A percentile compares a stretch with the other conserved stretches of the same genome.
Conservation (phyloP, 495 filamentous ascomycete genomes). For the Aspergillus avenaceus region DNA sequence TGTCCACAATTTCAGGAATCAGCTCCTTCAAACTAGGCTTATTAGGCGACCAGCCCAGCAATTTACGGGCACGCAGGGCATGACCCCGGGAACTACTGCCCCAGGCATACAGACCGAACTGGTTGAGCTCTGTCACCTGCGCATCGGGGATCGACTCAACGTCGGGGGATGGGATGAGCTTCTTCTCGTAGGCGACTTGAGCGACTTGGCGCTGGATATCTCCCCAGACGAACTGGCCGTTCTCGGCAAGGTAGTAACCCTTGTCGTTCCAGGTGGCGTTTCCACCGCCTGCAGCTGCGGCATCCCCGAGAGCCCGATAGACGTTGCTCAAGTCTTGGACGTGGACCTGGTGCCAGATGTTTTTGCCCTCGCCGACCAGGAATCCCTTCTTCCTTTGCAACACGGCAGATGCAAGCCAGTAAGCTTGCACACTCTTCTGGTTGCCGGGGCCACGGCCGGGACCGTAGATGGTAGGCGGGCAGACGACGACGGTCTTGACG, state of each 20-base stretch:
- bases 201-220: slow-evolving; percentile 60
- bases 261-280: slow-evolving; percentile 68
- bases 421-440: slow-evolving; percentile 61
- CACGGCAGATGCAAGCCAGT: slow-evolving; percentile 49
- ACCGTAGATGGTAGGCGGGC: slow-evolving; percentile 77
- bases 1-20: slow-evolving; percentile 49
- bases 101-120: slow-evolving; percentile 42
- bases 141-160: slow-evolving; percentile 35
- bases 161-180: slow-evolving; percentile 55
- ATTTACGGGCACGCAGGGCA: slow-evolving; percentile 58
- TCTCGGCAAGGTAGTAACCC: slow-evolving; percentile 74
- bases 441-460: slow-evolving; percentile 68
- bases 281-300: slow-evolving; percentile 53
- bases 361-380: slow-evolving; percentile 58
- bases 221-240: slow-evolving; percentile 67
- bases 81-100: slow-evolving; percentile 62
- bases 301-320: slow-evolving; percentile 62
- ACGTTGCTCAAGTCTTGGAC: slow-evolving; percentile 66
- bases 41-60: slow-evolving; percentile 62
- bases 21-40: slow-evolving; percentile 51
- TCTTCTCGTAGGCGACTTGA: slow-evolving; percentile 56
- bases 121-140: slow-evolving; percentile 26
- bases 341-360: slow-evolving; percentile 71
- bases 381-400: slow-evolving; percentile 61
- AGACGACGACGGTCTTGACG: slow-evolving; percentile 68